These are phyloP conservation scores for Xylaria sp. DNA, from an alignment of 2,329 filamentous ascomycete genomes.

Conservation along the genomic window DNA sequence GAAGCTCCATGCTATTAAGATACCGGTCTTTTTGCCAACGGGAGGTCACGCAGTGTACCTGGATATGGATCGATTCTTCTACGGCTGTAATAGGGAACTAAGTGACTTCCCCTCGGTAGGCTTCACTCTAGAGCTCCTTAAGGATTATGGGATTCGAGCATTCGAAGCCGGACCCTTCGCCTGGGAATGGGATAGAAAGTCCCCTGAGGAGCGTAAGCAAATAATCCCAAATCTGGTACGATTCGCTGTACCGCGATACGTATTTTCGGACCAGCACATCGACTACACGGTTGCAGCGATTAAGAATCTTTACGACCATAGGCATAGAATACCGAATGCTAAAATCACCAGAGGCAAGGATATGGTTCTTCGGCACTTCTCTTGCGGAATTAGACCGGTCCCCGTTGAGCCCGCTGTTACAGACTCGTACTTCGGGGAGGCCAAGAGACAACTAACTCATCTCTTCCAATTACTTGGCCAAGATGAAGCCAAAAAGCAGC, in stretches of 20 bases:
- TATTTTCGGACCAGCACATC: slow-evolving; percentile 40
- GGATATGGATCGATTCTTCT: slow-evolving; percentile 42
- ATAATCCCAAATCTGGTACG: slow-evolving; percentile 39
- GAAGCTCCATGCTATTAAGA: slow-evolving; percentile 27
- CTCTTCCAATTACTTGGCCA: too few relatives aligned
- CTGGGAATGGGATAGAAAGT: slow-evolving; percentile 42
- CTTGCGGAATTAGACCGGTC: slow-evolving; percentile 35
- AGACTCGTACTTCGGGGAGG: slow-evolving; percentile 32
- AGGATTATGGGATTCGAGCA: slow-evolving; percentile 38
- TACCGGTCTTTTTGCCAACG: slow-evolving; percentile 35
- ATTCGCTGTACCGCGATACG: slow-evolving; percentile 40
- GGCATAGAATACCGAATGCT: slow-evolving; percentile 39
- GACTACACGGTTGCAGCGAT: slow-evolving; percentile 39
- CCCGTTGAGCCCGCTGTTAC: slow-evolving; percentile 8
- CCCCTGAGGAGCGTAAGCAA: slow-evolving; percentile 26
- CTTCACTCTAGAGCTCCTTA: slow-evolving; percentile 39
- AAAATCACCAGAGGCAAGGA: slow-evolving; percentile 39
- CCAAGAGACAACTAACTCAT: slow-evolving; percentile 28
- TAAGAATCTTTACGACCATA: slow-evolving; percentile 33
- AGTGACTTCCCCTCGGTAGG: slow-evolving; percentile 38
- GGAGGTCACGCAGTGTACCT: slow-evolving; percentile 42
- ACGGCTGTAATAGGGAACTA: slow-evolving; percentile 36
- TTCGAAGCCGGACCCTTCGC: slow-evolving; percentile 37
- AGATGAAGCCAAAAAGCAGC: too few relatives aligned
- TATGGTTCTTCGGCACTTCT: slow-evolving; percentile 39